A percentile compares a stretch with the other conserved stretches of the same genome.
Conservation (phyloP, 345 rosid genomes). For the Pistacia atlantica region DNA sequence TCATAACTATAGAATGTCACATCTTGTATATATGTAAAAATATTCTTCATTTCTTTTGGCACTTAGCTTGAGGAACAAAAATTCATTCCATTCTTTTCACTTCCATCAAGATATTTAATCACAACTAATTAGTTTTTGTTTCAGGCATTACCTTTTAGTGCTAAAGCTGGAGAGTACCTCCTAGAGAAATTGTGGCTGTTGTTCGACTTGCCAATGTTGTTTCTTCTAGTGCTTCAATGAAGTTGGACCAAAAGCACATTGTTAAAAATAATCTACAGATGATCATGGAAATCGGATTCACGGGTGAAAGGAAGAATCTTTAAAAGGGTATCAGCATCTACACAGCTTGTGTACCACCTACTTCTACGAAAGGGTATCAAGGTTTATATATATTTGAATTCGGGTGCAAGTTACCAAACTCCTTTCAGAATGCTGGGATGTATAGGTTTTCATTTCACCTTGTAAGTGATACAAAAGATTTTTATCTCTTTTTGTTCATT, state of each 20-base stretch:
- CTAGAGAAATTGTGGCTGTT: conserved; percentile 65
- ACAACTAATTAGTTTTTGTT: conserved; percentile 20
- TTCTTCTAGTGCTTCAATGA: conserved; percentile 35
- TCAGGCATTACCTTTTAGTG: conserved; percentile 53
- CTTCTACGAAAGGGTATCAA: conserved; percentile 43
- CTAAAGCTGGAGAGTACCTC: conserved; percentile 52
- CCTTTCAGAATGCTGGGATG: conserved; percentile 53
- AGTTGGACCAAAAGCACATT: conserved; percentile 58
- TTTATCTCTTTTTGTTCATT: not conserved
- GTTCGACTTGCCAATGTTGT: conserved; percentile 54
- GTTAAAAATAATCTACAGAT: conserved; percentile 44
- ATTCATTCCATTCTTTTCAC: not conserved
- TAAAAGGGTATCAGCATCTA: conserved; percentile 26
- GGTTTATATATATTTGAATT: conserved; percentile 66
- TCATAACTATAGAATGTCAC: not conserved
- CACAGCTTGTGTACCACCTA: conserved; percentile 36
- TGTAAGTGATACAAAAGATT: conserved; percentile 38
- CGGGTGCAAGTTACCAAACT: conserved; percentile 31
- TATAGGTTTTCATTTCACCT: conserved; percentile 54
- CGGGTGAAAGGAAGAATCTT: conserved; percentile 14
- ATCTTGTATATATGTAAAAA: not conserved
- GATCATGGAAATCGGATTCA: conserved; percentile 48
- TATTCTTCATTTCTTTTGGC: not conserved
- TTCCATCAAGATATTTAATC: not conserved
- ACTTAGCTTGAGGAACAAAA: not conserved